Conservation (phyloP, 225 moss, liverwort and hornwort species). For the Physcomitrium patens region DNA sequence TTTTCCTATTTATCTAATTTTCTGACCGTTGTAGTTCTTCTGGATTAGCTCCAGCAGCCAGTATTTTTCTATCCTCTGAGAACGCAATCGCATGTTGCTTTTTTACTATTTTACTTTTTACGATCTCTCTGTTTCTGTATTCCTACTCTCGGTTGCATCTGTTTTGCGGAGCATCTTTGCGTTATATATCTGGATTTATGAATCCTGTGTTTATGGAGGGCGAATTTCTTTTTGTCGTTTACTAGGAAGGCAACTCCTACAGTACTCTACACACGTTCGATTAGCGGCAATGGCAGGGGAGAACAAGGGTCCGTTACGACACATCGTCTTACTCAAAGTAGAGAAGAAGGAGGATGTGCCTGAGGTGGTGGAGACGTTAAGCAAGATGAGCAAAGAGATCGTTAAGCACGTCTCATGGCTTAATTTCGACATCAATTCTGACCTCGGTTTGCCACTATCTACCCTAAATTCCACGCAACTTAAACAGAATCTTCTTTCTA, state of each 20-base stretch:
- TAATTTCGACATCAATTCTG: conserved; percentile 44
- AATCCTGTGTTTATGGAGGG: conserved; percentile 9
- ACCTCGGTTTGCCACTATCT: conserved; percentile 34
- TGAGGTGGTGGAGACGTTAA: conserved; percentile 54
- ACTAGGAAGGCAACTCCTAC: neutral
- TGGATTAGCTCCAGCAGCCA: no score
- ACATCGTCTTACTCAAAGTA: conserved; percentile 62
- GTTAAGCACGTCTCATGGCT: conserved; percentile 52
- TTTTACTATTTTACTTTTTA: no score
- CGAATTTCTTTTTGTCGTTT: neutral
- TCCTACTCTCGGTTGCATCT: no score
- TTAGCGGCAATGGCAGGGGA: conserved; percentile 35
- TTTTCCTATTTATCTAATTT: neutral
- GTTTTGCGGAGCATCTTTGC: neutral
- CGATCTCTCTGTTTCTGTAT: no score
- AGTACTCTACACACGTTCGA: neutral
- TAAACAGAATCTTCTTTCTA: neutral
- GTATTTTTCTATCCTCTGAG: no score
- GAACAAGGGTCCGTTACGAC: conserved; percentile 40
- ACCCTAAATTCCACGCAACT: neutral
- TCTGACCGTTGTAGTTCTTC: neutral
- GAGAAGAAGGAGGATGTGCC: conserved; percentile 48
- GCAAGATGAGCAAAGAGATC: conserved; percentile 50
- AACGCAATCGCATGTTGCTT: no score
- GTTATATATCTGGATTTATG: neutral